These are phyloP conservation scores for Dactylellina sp. DNA, from an alignment of 2,329 filamentous ascomycete species.

Conservation along the genomic window DNA sequence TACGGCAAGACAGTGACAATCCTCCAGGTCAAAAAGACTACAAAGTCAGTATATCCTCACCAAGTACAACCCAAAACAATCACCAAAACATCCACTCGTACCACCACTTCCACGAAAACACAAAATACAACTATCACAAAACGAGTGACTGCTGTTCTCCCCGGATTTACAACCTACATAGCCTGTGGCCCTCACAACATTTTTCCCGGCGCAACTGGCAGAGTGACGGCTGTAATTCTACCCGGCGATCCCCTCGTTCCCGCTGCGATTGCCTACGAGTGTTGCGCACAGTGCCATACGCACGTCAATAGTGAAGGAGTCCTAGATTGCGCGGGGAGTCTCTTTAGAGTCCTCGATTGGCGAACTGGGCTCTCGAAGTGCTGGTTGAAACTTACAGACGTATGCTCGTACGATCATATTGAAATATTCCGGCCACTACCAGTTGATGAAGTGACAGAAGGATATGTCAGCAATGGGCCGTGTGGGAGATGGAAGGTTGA, in stretches of 20 bases:
- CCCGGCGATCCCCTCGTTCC: slow-evolving; percentile 5
- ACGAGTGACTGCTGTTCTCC: slow-evolving; percentile 16
- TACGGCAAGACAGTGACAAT: slow-evolving; percentile 20
- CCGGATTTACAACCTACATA: slow-evolving; percentile 11
- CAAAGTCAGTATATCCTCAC: slow-evolving; percentile 27
- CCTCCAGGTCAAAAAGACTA: slow-evolving; percentile 13
- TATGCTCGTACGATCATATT: slow-evolving; percentile 35
- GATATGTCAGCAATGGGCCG: slow-evolving; percentile 31
- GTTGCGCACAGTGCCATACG: slow-evolving; percentile 31
- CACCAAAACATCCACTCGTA: slow-evolving; percentile 11
- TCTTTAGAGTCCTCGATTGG: not conserved
- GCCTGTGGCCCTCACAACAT: slow-evolving; percentile 39
- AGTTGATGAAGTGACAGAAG: not conserved
- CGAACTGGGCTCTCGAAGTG: not conserved
- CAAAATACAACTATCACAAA: slow-evolving; percentile 22
- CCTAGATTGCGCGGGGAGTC: slow-evolving; percentile 33
- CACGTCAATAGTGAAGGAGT: slow-evolving; percentile 27
- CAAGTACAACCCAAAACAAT: slow-evolving; percentile 28
- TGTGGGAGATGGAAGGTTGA: slow-evolving; percentile 41
- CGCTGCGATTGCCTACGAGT: slow-evolving; percentile 1
- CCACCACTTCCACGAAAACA: slow-evolving; percentile 19
- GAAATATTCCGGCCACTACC: not conserved
- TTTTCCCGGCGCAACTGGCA: slow-evolving; percentile 28
- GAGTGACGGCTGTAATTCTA: slow-evolving; percentile 7
- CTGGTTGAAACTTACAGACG: slow-evolving; percentile 33